Percentiles rank a stretch among this genome's conserved stretches.
Evolutionary conservation across 257 asterid genomes (phyloP).

Genomic region (Galeopsis tetrahit): DNA sequence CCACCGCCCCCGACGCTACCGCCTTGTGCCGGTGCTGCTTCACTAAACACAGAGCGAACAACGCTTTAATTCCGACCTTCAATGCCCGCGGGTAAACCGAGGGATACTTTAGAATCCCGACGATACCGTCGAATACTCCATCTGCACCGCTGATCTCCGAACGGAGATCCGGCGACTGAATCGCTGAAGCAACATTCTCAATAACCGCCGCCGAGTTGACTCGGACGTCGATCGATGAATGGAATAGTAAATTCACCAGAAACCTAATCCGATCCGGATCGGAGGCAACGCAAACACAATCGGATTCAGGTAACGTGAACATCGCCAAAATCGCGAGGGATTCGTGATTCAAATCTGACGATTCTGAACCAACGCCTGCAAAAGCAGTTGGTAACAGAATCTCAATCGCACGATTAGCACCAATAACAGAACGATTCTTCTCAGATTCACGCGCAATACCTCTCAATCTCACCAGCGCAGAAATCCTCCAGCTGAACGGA

Average conservation of each 20-base stretch:
- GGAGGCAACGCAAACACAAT: constrained; percentile 70
- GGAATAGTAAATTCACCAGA: constrained; percentile 71
- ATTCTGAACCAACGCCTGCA: constrained; percentile 40
- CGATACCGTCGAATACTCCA: constrained; percentile 74
- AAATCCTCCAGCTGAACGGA: constrained; percentile 42
- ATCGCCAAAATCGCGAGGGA: constrained; percentile 66
- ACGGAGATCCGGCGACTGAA: constrained; percentile 80
- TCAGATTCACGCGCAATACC: constrained; percentile 87
- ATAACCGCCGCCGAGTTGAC: constrained; percentile 84
- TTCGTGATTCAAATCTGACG: constrained; percentile 69
- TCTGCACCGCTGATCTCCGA: constrained; percentile 61
- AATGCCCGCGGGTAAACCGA: constrained; percentile 62
- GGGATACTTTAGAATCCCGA: constrained; percentile 72
- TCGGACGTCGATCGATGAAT: constrained; percentile 80
- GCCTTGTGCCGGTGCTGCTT: constrained; percentile 87
- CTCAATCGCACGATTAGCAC: constrained; percentile 55
- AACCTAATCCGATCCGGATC: constrained; percentile 54
- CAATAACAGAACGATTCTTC: constrained; percentile 71
- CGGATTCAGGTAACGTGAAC: constrained; percentile 64
- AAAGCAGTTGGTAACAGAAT: constrained; percentile 56
- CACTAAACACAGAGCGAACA: constrained; percentile 82
- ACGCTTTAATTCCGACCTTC: constrained; percentile 78
- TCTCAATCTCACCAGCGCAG: constrained; percentile 68
- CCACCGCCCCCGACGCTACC: constrained; percentile 81
- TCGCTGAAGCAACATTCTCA: constrained; percentile 68